Conservation (phyloP, 2,329 filamentous ascomycete species). For the Chrysosporium queenslandicum region DNA sequence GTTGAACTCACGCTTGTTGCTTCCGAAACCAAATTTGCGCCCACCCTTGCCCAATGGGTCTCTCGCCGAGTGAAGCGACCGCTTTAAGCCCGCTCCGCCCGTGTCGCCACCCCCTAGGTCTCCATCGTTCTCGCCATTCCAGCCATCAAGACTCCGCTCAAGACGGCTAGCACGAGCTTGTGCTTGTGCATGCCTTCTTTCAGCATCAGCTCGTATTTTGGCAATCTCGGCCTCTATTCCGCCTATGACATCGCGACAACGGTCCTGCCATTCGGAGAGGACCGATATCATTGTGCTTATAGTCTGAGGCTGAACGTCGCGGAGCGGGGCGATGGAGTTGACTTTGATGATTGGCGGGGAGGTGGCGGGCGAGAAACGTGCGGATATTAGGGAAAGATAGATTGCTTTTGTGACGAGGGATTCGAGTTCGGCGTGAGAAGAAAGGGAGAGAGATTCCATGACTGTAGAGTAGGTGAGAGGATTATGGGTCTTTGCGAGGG, state of each 20-base stretch:
- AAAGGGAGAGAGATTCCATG: constrained; percentile 55
- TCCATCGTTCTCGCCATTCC: constrained; percentile 21
- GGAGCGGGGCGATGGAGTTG: constrained; percentile 69
- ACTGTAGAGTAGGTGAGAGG: constrained; percentile 66
- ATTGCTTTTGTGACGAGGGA: constrained; percentile 76
- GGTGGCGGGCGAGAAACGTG: constrained; percentile 81
- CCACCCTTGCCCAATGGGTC: constrained; percentile 6
- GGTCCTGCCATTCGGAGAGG: constrained; percentile 64
- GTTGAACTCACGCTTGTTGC: constrained; percentile 18
- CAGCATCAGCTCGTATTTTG: constrained; percentile 52
- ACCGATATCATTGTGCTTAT: constrained; percentile 58
- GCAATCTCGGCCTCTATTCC: constrained; percentile 68
- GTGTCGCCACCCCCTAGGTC: constrained; percentile 20
- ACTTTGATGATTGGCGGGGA: constrained; percentile 64
- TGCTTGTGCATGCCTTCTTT: constrained; percentile 44
- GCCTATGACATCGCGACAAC: constrained; percentile 62
- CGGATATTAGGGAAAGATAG: constrained; percentile 72
- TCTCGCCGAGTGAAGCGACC: constrained; percentile 11
- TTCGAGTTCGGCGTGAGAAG: constrained; percentile 62
- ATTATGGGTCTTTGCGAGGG: constrained; percentile 57
- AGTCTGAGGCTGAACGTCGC: constrained; percentile 68
- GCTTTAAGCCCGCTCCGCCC: constrained; percentile 23
- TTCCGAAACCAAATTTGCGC: constrained; percentile 11
- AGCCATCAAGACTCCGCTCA: constrained; percentile 41
- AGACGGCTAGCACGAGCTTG: constrained; percentile 41